These are phyloP conservation scores for Globisporangium emineosum DNA, from an alignment of 352 stramenopile species.

Conservation along the genomic window DNA sequence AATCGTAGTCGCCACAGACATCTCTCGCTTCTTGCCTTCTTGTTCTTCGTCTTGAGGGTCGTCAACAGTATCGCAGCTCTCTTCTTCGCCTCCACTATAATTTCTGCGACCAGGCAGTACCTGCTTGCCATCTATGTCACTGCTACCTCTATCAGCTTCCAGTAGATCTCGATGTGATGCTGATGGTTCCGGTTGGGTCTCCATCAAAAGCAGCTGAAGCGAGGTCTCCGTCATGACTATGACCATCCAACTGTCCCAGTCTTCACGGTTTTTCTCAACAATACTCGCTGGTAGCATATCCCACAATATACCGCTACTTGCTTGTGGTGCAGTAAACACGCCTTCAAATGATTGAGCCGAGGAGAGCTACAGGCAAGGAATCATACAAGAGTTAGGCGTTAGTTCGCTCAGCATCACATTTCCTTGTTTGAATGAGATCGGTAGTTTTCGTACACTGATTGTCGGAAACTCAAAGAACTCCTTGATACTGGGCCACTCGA, in stretches of 20 bases:
- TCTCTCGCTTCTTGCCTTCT: neutral
- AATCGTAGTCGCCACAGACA: constrained; percentile 27
- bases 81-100: neutral
- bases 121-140: neutral
- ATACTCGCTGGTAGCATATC: neutral
- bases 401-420: neutral
- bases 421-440: neutral
- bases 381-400: neutral
- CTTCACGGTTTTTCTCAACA: neutral
- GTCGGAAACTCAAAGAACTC: constrained; percentile 32
- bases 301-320: neutral
- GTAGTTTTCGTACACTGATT: constrained; percentile 18
- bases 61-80: neutral
- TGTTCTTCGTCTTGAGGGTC: neutral
- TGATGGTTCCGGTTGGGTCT: neutral
- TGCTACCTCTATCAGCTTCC: neutral
- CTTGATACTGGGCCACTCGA: constrained; percentile 41
- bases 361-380: neutral
- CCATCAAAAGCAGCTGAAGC: constrained; percentile 5
- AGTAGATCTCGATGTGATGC: neutral
- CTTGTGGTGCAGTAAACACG: neutral
- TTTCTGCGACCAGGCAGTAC: too few relatives aligned
- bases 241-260: constrained; percentile 1
- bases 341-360: neutral
- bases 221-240: constrained; percentile 5